These are phyloP conservation scores for Trichoderma sp. DNA, from an alignment of 2,329 filamentous ascomycete genomes.

Conservation along the genomic window DNA sequence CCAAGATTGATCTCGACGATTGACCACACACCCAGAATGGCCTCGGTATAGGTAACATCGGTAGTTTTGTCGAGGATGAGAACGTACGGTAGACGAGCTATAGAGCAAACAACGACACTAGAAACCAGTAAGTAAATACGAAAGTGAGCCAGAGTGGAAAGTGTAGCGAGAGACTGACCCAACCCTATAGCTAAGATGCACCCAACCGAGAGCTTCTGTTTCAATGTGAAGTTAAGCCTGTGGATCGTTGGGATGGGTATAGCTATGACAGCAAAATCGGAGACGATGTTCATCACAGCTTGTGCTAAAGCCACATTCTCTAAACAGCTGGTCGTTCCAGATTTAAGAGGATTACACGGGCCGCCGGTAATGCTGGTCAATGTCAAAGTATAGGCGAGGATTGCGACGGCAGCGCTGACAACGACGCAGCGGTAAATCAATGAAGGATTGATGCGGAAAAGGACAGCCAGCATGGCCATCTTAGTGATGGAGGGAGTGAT, in stretches of 20 bases:
- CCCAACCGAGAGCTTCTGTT: background rate
- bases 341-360: background rate
- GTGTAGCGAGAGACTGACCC: background rate
- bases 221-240: background rate
- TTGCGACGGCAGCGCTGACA: background rate
- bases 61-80: background rate
- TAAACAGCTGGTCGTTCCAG: background rate
- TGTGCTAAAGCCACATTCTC: background rate
- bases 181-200: background rate
- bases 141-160: background rate
- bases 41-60: background rate
- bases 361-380: background rate
- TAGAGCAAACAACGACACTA: background rate
- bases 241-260: background rate
- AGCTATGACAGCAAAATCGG: background rate
- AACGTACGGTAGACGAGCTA: slow-evolving; percentile 23
- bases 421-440: background rate
- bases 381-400: background rate
- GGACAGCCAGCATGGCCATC: background rate
- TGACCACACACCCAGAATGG: background rate
- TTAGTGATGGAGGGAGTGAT: background rate
- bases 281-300: background rate
- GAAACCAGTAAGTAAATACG: background rate
- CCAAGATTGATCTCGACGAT: background rate
- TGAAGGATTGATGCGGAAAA: background rate